Evolutionary conservation across 1,284 basidiomycete species (phyloP), one percentile per base, ranked within the genome.

Genomic region (Rhodotorula mucilaginosa): DNA sequence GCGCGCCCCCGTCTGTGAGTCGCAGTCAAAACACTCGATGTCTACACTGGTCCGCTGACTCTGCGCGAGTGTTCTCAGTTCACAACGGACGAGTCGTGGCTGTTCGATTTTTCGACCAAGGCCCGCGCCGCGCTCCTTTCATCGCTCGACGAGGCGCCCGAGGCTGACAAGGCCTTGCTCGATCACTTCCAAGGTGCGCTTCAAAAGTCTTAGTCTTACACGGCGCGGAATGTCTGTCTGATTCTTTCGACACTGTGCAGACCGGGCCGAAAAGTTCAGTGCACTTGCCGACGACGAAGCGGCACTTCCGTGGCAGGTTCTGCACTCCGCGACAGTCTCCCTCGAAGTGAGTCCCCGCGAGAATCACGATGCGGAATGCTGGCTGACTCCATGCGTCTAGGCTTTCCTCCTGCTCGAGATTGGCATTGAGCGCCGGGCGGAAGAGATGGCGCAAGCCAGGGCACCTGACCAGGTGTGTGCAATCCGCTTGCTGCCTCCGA

Each of bases 321-420:
- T 92, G 26, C 90, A 92, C 75, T 81, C 89, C 21, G 88, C 87
- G 5, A 86, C 86, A 19, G 80, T 92, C 60, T 85, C 86, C 0
- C 90, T 92, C 80, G 91, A 93, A 83, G 90, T 87, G 68, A 62
- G 79, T 48, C 31, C 4, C 21, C 15, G 29, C 54, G 26, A 16
- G 54, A 56, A 29, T 56, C 2, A 5, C 26, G 29, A n/a, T 56
- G 6, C n/a, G 26, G 16, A 12, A 8, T 16, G 7, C 2, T 23
- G 10, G 5, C 26, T 31, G 15, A 16, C 23, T 16, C 18, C 19
- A 16, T 13, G 6, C 5, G 21, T 3, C 7, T 62, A 77, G 76
- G 76, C 71, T 15, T 78, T 75, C 60, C 67, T 64, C 7, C 68
- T 78, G 0, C 68, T 78, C 44, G 77, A 78, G 47, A 49, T 73